Evolutionary conservation across 768 basidiomycete genomes (phyloP), one percentile per base, ranked within the genome.

Genomic region (Cystofilobasidium macerans): DNA sequence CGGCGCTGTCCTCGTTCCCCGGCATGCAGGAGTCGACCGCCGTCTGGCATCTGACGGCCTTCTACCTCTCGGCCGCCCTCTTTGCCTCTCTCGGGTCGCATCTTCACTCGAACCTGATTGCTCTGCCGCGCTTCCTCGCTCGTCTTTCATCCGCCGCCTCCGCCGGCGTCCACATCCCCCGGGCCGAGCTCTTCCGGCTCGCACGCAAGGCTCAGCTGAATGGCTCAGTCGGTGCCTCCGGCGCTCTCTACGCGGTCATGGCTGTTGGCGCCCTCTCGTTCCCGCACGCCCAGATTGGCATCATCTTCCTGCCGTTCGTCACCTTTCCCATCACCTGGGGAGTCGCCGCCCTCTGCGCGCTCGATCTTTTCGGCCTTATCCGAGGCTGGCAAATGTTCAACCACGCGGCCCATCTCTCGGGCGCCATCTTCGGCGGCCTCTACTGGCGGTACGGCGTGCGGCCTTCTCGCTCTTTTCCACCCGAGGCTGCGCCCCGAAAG

Each of bases 381-480:
- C 61, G 60, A n/a, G 65, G 59, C 9, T 67, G 65, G 65, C 56
- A 62, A 24, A 35, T 26, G 40, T 67, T 67, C 26, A 67, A 67
- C 32, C 65, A 67, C 40, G 51, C 56, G 13, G 65, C 65, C 26
- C 65, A 67, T 47, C 38, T 67, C 32, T 42, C 60, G 24, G 65
- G 65, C 3, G 65, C 65, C 2, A 14, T 62, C 22, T 67, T 67
- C 32, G 65, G 65, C n/a, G 59, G 45, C 2, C 60, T 36, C 3
- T 67, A 67, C 30, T 67, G 65, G 65, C 48, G 60, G 42, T 67
- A 56, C 7, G 65, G 65, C 14, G 65, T 67, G 24, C 59, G 65
- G 61, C 16, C 36, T 59, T 16, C 36, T n/a, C 36, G 8, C 35
- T 14, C 58, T 38, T 30, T 30, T 32, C 13, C 43, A 13, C 20